Base-by-base conservation (phyloP, 345 rosid species). In the Laguncularia racemosa region DNA sequence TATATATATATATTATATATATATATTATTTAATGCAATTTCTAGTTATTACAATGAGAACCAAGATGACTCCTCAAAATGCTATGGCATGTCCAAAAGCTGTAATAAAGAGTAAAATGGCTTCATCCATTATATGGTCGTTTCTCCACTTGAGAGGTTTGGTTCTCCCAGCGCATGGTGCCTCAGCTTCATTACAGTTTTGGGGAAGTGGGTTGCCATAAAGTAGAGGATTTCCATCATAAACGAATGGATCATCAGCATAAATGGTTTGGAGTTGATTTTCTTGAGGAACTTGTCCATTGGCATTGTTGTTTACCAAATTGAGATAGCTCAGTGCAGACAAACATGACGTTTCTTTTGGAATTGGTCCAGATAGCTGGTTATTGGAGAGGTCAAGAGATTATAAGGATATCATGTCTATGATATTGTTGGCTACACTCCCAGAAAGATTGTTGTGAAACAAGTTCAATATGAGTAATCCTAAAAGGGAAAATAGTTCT, bases 341-440 rank as follows among this genome's bases (percentile, higher is more conserved):
- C 5, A 23, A 23, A 23, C 4, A 23, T 23, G 28, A 23, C 3
- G 5, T 6, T 23, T 23, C 28, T 23, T 2, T 6, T 23, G 5
- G 28, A 23, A 23, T 23, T 23, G 28, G 28, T 23, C 28, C 5
- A 23, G 28, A 23, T 23, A 23, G 28, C 28, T 23, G 5, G 28
- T 23, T 62, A 16, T 33, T 13, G 1, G 71, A 71, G n/a, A 71
- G 67, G 5, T 71, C 71, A 9, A 66, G 64, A 5, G 65, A 23
- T 6, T 62, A 56, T 9, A 71, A 44, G 9, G 6, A 4, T 13
- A 18, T 38, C 56, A 66, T 16, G 44, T 14, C 16, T 2, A 53
- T 52, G 12, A 66, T 57, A 2, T 33, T 45, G 3, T n/a, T 14
- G 0, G 57, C 63, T 18, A 66, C 52, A 13, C 52, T 21, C 8